phyloP scores from a whole-genome alignment of 306 rosid species.

The Hippophae rhamnoides region DNA sequence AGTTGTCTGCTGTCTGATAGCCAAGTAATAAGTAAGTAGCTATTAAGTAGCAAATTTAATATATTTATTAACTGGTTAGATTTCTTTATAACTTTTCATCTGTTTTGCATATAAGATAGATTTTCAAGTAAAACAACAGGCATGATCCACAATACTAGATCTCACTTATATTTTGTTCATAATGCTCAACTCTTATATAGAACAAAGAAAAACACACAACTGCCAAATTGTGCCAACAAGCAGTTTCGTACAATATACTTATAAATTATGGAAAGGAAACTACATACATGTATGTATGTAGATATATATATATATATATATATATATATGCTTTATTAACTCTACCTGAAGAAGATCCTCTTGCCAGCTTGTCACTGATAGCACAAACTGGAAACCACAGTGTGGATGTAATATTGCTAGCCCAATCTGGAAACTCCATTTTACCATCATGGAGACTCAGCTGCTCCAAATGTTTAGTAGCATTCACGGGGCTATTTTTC shows the following conservation, averaged over 20 bases:
- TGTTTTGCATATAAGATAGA: too few species aligned
- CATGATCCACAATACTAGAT: too few species aligned
- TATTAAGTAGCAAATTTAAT: too few species aligned
- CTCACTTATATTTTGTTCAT: too few species aligned
- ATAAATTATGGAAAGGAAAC: slow-evolving; percentile 7
- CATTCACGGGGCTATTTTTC: slow-evolving; percentile 28
- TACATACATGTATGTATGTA: background rate
- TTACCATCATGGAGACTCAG: slow-evolving; percentile 52
- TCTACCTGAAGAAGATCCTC: slow-evolving; percentile 91
- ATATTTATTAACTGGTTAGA: too few species aligned
- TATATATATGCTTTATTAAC: slow-evolving; percentile 21
- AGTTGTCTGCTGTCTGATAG: too few species aligned
- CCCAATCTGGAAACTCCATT: slow-evolving; percentile 95
- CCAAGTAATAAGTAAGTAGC: too few species aligned
- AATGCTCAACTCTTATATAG: too few species aligned
- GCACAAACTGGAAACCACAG: slow-evolving; percentile 83
- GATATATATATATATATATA: background rate
- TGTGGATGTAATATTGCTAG: slow-evolving; percentile 65
- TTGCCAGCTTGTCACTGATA: slow-evolving; percentile 56
- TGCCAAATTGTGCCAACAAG: slow-evolving; percentile 6
- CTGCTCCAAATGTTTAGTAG: slow-evolving; percentile 40
- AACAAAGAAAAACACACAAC: too few species aligned
- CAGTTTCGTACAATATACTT: slow-evolving; percentile 8
- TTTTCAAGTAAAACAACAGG: too few species aligned
- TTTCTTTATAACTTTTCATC: too few species aligned